phyloP scores from a whole-genome alignment of 225 moss, liverwort and hornwort genomes.

The Marchantia polymorpha region DNA sequence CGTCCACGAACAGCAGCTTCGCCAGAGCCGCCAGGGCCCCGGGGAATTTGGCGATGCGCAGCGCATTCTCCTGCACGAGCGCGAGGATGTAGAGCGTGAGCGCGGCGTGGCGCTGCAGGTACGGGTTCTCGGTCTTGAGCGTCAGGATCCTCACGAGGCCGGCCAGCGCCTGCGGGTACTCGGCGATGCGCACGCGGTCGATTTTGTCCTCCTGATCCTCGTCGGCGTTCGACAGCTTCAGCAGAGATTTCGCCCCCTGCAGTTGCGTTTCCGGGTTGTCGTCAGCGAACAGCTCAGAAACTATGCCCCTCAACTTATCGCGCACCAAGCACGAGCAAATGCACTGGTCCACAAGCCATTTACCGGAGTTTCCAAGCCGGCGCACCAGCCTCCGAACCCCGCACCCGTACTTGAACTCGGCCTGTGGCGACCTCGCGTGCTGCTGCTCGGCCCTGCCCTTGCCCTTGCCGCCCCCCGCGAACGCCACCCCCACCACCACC shows the following conservation, averaged over 20 bases:
- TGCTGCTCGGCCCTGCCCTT: too few species aligned
- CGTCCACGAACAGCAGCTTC: constrained; percentile 1
- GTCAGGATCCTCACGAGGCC: constrained; percentile 15
- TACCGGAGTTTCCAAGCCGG: constrained; percentile 19
- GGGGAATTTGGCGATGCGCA: constrained; percentile 14
- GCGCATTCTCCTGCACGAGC: constrained; percentile 21
- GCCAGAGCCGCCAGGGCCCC: constrained; percentile 20
- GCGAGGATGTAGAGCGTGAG: constrained; percentile 16
- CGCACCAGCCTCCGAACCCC: constrained; percentile 1
- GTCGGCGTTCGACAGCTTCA: constrained; percentile 15
- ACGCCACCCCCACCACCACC: constrained; percentile 6
- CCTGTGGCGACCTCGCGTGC: background rate
- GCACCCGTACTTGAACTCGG: constrained; percentile 11
- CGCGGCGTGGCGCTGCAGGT: constrained; percentile 10
- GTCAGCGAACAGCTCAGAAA: constrained; percentile 22
- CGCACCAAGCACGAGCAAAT: constrained; percentile 16
- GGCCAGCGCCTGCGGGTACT: constrained; percentile 10
- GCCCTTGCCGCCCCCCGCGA: background rate
- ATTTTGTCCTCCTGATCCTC: constrained; percentile 7
- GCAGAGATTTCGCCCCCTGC: constrained; percentile 14
- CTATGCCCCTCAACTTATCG: constrained; percentile 15
- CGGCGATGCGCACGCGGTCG: constrained; percentile 9
- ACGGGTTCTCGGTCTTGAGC: constrained; percentile 7
- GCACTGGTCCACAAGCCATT: constrained; percentile 21
- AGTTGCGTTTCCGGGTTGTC: constrained; percentile 11